Percentiles rank a stretch among this genome's conserved stretches.
phyloP scores from a whole-genome alignment of 257 asterid genomes.

The Leptodermis oblonga region DNA sequence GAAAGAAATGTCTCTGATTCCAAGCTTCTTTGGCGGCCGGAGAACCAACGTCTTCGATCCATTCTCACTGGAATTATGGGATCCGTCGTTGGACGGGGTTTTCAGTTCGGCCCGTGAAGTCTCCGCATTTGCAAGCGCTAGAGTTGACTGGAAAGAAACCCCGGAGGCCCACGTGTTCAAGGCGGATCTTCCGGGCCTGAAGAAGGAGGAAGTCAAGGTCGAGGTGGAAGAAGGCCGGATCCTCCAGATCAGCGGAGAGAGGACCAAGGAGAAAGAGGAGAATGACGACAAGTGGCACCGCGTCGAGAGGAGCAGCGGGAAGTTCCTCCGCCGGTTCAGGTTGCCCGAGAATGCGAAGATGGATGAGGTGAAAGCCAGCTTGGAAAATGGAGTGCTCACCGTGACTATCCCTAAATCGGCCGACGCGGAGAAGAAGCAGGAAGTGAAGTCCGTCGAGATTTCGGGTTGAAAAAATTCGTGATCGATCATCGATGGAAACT shows the following conservation, averaged over 20 bases:
- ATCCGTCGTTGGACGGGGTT: no score
- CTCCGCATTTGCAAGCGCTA: slow-evolving; percentile 13
- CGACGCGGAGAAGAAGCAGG: slow-evolving; percentile 19
- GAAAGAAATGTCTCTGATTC: not conserved
- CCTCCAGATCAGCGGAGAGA: slow-evolving; percentile 24
- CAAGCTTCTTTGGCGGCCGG: not conserved
- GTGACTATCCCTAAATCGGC: slow-evolving; percentile 20
- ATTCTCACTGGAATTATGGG: slow-evolving; percentile 10
- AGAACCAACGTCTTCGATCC: slow-evolving; percentile 21
- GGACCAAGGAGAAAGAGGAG: slow-evolving; percentile 22
- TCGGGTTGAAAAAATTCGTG: slow-evolving; percentile 21
- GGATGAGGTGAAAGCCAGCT: slow-evolving; percentile 13
- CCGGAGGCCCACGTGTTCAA: slow-evolving; percentile 23
- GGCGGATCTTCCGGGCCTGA: slow-evolving; percentile 26
- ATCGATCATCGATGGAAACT: no score
- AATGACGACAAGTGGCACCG: slow-evolving; percentile 22
- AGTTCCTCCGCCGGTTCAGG: slow-evolving; percentile 24
- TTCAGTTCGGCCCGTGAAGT: not conserved
- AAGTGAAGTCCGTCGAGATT: slow-evolving; percentile 22
- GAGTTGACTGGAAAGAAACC: slow-evolving; percentile 32
- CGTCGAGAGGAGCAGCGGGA: slow-evolving; percentile 23
- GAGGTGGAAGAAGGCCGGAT: slow-evolving; percentile 20
- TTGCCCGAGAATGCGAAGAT: slow-evolving; percentile 18
- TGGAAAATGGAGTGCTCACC: slow-evolving; percentile 25
- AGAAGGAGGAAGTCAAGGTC: slow-evolving; percentile 25